Evolutionary conservation across 179 eudicot species (phyloP), one percentile per base, ranked within the genome.

Genomic region (Camellia oleifera): DNA sequence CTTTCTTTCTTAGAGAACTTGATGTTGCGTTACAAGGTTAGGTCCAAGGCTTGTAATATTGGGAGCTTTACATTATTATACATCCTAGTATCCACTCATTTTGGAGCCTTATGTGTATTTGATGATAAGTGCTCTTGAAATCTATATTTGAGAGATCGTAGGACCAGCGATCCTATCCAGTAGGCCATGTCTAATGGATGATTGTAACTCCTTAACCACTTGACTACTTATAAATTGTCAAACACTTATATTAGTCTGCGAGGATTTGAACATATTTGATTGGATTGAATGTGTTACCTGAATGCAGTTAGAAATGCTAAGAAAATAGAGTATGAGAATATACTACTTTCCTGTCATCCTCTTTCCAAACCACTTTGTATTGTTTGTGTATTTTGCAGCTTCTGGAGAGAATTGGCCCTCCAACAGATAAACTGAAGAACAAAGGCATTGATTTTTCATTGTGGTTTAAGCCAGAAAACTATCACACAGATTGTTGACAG

Each of bases 391-490:
- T 67, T 32, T 13, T 78, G 90, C 99, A 96, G 99, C 93, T 94
- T 77, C 81, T 96, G 84, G 94, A 94, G 85, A 92, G 78, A 75
- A 94, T 91, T 78, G 93, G 92, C 54, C 97, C 97, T 54, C 92
- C 98, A 78, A 96, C 99, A 32, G 98, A 94, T 89, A 85, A 73
- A 53, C 84, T 96, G 78, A 96, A 96, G 88, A 89, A 82, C 81
- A 91, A 94, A 72, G 97, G 92, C 60, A 90, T 94, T 26, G 97
- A 96, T 84, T 96, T 96, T 78, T 92, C 94, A 9, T 75, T 79
- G 90, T 92, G 99, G 99, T 96, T 46, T 83, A 94, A 94, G 83
- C 99, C 99, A 52, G 92, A 94, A 75, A 78, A 89, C 77, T 96
- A 96, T 82, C 77, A 61, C 75, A 87, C 97, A 74, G 96, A 96